Conservation (phyloP, 2,329 filamentous ascomycete species). For the Fusarium longipes region DNA sequence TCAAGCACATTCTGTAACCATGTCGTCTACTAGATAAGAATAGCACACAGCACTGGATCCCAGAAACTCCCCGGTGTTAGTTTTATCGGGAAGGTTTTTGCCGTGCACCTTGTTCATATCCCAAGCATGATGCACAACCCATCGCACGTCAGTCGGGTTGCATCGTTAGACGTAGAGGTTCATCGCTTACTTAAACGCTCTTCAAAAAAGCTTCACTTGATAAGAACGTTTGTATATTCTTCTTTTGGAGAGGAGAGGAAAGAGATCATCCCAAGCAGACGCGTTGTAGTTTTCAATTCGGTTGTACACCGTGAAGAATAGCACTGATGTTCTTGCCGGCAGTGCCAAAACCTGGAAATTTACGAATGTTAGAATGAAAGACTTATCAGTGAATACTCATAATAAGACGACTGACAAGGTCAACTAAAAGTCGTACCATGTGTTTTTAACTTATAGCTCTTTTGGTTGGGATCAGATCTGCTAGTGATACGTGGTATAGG, state of each 20-base stretch:
- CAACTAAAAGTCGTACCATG: neutral
- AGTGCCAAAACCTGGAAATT: too few species aligned
- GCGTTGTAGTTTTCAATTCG: too few species aligned
- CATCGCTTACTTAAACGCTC: neutral
- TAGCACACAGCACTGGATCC: neutral
- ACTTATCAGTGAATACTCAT: too few species aligned
- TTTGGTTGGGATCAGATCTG: neutral
- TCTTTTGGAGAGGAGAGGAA: too few species aligned
- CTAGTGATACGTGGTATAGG: slow-evolving; percentile 1
- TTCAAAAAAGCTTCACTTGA: neutral
- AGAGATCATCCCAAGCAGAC: too few species aligned
- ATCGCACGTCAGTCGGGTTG: neutral
- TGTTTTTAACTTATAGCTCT: too few species aligned
- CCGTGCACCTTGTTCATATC: neutral
- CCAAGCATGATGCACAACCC: neutral
- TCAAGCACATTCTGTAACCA: slow-evolving; percentile 1
- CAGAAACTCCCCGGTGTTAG: neutral
- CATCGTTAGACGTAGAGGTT: neutral
- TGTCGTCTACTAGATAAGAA: neutral
- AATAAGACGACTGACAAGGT: neutral
- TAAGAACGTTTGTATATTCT: too few species aligned
- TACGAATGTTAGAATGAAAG: too few species aligned
- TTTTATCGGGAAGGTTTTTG: neutral
- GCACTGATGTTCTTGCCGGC: too few species aligned
- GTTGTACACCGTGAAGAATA: too few species aligned